Percentiles rank a stretch among this genome's conserved stretches.
Evolutionary conservation across 345 rosid species (phyloP).

Genomic region (Eucalyptus curtisii): DNA sequence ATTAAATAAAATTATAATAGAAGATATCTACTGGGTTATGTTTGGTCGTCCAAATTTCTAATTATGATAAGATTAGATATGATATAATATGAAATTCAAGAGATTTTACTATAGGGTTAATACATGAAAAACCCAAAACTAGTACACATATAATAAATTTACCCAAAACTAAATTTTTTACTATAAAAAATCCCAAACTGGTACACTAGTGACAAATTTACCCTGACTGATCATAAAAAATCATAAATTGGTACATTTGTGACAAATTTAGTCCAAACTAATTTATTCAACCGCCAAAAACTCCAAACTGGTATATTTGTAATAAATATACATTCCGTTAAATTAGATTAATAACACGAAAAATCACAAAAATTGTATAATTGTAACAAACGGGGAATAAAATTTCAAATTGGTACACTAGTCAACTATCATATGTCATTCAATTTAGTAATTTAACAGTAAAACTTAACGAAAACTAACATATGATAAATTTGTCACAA

Average conservation of each 20-base stretch:
- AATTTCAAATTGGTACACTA: accelerated
- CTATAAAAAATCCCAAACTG: accelerated
- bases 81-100: accelerated
- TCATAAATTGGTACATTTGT: no score
- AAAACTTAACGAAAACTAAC: no score
- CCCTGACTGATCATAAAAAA: accelerated
- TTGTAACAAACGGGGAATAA: accelerated
- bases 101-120: no score
- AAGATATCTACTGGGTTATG: background rate
- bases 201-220: accelerated
- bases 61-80: accelerated
- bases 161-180: no score
- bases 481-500: accelerated
- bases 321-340: no score
- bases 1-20: background rate
- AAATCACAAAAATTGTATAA: no score
- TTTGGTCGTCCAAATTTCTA: no score
- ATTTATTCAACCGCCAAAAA: accelerated
- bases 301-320: accelerated
- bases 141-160: accelerated
- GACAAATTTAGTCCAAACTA: no score
- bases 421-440: accelerated
- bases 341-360: no score
- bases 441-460: no score
- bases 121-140: accelerated